Percentiles rank a stretch among this genome's conserved stretches.
These are phyloP conservation scores for Nasturtium officinale DNA, from an alignment of 345 rosid species.

Conservation along the genomic window DNA sequence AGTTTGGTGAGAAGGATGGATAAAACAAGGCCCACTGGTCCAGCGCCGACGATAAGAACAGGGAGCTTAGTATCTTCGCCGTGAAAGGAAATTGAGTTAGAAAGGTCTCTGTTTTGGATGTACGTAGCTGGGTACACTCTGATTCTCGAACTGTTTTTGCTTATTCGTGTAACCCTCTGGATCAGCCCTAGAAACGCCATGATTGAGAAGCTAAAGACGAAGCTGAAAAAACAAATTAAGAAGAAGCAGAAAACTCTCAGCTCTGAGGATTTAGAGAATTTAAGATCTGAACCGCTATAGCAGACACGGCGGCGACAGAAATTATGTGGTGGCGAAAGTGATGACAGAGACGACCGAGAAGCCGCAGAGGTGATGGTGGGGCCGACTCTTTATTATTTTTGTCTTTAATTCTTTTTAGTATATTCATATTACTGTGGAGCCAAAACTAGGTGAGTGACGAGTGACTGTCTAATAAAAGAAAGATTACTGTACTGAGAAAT, in stretches of 20 bases:
- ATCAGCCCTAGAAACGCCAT: constrained; percentile 59
- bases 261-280: constrained; percentile 4
- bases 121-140: constrained; percentile 40
- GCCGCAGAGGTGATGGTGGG: neutral
- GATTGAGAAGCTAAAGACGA: constrained; percentile 1
- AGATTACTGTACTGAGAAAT: too few species aligned
- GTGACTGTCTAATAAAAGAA: too few species aligned
- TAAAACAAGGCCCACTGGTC: constrained; percentile 92
- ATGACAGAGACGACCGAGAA: neutral
- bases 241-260: constrained; percentile 12
- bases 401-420: too few species aligned
- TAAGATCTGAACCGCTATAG: neutral
- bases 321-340: neutral
- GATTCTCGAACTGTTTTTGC: constrained; percentile 36
- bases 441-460: too few species aligned
- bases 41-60: constrained; percentile 90
- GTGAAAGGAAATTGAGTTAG: constrained; percentile 33
- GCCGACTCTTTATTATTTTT: neutral
- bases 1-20: constrained; percentile 80
- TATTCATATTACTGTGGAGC: too few species aligned
- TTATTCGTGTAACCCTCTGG: constrained; percentile 46
- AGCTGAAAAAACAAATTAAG: neutral
- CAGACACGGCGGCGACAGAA: neutral
- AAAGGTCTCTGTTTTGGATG: constrained; percentile 48
- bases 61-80: constrained; percentile 58